Conservation (phyloP, 768 basidiomycete genomes). For the Harrya chromipes region DNA sequence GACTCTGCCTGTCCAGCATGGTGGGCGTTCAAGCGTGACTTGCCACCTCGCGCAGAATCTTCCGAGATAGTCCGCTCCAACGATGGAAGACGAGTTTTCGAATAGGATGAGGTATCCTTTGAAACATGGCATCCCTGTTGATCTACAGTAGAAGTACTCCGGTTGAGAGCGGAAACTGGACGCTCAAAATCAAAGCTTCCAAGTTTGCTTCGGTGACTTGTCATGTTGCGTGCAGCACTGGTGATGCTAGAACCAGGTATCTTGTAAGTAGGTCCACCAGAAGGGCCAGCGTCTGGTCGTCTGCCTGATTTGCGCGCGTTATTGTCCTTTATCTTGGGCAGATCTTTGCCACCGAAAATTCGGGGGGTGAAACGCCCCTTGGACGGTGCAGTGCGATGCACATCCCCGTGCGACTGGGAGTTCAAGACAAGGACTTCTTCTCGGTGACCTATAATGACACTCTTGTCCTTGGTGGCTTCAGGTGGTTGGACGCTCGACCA, state of each 20-base stretch:
- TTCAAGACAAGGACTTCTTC: conserved; percentile 28
- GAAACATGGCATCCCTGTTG: conserved; percentile 6
- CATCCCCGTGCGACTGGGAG: conserved; percentile 17
- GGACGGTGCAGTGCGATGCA: conserved; percentile 1
- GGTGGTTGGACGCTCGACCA: conserved; percentile 5
- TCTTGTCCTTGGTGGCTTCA: conserved; percentile 10
- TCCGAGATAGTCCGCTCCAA: conserved; percentile 26
- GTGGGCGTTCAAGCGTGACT: conserved; percentile 5
- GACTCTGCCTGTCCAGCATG: conserved; percentile 19
- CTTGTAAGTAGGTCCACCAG: conserved; percentile 8
- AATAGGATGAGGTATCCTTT: conserved; percentile 5
- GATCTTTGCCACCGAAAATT: conserved; percentile 28
- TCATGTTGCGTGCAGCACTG: conserved; percentile 26
- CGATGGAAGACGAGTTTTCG: conserved; percentile 15
- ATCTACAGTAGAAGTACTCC: conserved; percentile 28
- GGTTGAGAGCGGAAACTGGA: conserved; percentile 43
- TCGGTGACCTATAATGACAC: conserved; percentile 16
- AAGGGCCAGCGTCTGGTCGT: conserved; percentile 11
- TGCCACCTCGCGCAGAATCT: conserved; percentile 23
- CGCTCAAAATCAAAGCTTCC: conserved; percentile 79
- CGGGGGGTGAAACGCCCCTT: conserved; percentile 32
- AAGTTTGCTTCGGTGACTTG: conserved; percentile 51
- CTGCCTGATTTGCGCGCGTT: conserved; percentile 27
- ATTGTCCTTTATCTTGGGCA: conserved; percentile 16
- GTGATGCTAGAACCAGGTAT: conserved; percentile 3